Evolutionary conservation across 352 stramenopile genomes (phyloP), one percentile per base, ranked within the genome.

Genomic region (Hyaloperonospora brassicae): DNA sequence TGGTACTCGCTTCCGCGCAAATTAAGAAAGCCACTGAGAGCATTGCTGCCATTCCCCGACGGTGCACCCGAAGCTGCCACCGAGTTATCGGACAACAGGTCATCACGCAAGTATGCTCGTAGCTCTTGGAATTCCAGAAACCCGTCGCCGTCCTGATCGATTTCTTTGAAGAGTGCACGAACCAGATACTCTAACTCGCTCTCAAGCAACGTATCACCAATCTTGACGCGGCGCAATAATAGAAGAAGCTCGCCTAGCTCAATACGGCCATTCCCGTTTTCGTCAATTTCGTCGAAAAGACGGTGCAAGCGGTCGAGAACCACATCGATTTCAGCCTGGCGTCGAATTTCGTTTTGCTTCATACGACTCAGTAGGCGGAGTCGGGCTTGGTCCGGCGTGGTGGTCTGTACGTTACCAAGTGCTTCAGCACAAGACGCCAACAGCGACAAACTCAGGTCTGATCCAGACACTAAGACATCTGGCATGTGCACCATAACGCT

Each of bases 91-190:
- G n/a, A n/a, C n/a, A n/a, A n/a, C n/a, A n/a, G n/a, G n/a, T n/a
- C n/a, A n/a, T n/a, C n/a, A n/a, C n/a, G n/a, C n/a, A n/a, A n/a
- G n/a, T n/a, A n/a, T n/a, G n/a, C n/a, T n/a, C n/a, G n/a, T n/a
- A n/a, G n/a, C n/a, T 63, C 70, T 48, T 84, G 73, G 24, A 89
- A 85, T 79, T 98, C 93, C 24, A 98, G 86, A 45, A 83, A 84
- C 0, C 93, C 90, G 17, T 79, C 89, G 5, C 73, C 79, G 55
- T 98, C 87, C 52, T 93, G 91, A 58, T 98, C 92, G 55, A 98
- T 97, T 50, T 96, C 88, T 35, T 85, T 79, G 44, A 87, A 87
- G n/a, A 89, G 44, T 22, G 74, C 70, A 38, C 70, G 66, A 25
- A 80, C 77, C 27, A 89, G 83, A 35, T 83, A 68, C 43, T 84